Evolutionary conservation across 2,329 filamentous ascomycete genomes (phyloP).

Genomic region (Orbilia oligospora): DNA sequence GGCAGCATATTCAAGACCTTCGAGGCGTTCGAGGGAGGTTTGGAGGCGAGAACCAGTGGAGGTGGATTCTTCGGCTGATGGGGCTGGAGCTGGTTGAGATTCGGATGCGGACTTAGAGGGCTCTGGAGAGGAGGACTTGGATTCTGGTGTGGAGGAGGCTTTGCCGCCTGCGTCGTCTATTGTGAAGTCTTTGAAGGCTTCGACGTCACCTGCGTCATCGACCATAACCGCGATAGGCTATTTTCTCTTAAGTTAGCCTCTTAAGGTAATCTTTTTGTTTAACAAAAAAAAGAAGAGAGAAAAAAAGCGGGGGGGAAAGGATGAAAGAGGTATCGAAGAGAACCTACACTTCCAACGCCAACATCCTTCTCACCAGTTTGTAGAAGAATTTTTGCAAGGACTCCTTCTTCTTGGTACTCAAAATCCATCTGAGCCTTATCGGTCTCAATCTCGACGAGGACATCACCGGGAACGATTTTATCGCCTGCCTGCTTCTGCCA

Average conservation of each 20-base stretch:
- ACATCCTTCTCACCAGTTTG: constrained; percentile 95
- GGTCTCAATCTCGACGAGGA: constrained; percentile 97
- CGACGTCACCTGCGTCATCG: constrained; percentile 88
- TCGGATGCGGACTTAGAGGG: constrained; percentile 72
- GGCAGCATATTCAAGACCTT: constrained; percentile 74
- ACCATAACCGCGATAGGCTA: constrained; percentile 97
- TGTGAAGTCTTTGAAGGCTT: constrained; percentile 89
- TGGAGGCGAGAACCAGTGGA: constrained; percentile 79
- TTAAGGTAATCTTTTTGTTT: neutral
- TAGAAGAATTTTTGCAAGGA: constrained; percentile 93
- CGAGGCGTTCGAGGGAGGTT: constrained; percentile 81
- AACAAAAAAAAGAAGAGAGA: neutral
- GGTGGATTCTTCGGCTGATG: constrained; percentile 67
- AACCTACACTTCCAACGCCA: constrained; percentile 89
- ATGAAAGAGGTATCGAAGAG: neutral
- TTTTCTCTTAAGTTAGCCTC: neutral
- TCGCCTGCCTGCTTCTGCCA: constrained; percentile 99
- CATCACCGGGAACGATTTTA: constrained; percentile 87
- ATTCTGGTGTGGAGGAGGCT: constrained; percentile 69
- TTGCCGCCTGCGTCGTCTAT: constrained; percentile 88
- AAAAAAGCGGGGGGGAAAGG: neutral
- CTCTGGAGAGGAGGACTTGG: constrained; percentile 76
- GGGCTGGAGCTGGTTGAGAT: constrained; percentile 72
- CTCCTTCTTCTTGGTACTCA: constrained; percentile 98
- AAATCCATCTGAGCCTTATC: constrained; percentile 99